Conservation (phyloP, 306 rosid species). For the Cucumis cinereus region DNA sequence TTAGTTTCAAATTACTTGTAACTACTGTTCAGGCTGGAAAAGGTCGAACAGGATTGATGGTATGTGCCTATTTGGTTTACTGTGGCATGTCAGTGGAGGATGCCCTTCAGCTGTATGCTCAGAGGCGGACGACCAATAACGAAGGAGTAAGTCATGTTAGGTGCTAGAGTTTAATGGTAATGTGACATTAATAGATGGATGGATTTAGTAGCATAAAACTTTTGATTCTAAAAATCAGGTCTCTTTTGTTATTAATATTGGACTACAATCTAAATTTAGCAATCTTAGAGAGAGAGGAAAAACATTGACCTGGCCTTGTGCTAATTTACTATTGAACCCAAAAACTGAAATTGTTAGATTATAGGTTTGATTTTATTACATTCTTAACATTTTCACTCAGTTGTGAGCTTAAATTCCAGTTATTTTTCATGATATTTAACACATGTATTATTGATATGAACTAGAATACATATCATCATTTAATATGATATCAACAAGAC, state of each 20-base stretch:
- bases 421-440: background rate
- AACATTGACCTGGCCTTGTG: background rate
- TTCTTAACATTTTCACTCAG: background rate
- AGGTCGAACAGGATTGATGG: conserved; percentile 97
- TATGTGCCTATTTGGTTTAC: conserved; percentile 61
- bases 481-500: background rate
- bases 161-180: conserved; percentile 21
- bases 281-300: background rate
- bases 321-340: background rate
- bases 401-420: background rate
- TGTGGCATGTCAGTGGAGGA: conserved; percentile 75
- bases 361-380: background rate
- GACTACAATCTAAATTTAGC: background rate
- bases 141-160: conserved; percentile 88
- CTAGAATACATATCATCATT: background rate
- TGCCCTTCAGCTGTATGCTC: conserved; percentile 84
- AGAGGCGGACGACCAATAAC: conserved; percentile 77
- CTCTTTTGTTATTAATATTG: background rate
- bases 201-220: background rate
- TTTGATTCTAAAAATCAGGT: background rate
- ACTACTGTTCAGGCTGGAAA: conserved; percentile 75
- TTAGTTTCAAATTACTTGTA: conserved; percentile 4
- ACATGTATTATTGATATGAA: background rate
- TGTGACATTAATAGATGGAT: background rate
- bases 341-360: background rate